These are phyloP conservation scores for Gautieria morchelliformis DNA, from an alignment of 768 basidiomycete species.

Conservation along the genomic window DNA sequence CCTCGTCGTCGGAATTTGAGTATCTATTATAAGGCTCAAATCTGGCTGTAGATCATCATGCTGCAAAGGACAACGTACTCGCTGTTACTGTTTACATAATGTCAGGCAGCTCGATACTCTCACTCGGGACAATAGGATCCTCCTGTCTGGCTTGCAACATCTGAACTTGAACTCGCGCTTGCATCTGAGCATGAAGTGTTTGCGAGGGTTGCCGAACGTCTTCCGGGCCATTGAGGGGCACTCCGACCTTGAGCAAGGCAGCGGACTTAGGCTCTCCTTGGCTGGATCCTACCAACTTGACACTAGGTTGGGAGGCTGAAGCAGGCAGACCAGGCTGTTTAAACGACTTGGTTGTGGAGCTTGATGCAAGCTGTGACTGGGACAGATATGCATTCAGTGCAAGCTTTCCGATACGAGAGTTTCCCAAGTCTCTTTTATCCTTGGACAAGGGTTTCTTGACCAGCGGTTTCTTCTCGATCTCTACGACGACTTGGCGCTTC, in stretches of 20 bases:
- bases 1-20: too few relatives aligned
- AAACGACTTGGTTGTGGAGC: slow-evolving; percentile 8
- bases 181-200: too few relatives aligned
- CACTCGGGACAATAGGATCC: too few relatives aligned
- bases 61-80: slow-evolving; percentile 34
- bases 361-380: slow-evolving; percentile 9
- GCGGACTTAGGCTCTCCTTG: not conserved
- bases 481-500: slow-evolving; percentile 55
- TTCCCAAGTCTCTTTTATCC: slow-evolving; percentile 30
- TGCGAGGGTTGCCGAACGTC: slow-evolving; percentile 36
- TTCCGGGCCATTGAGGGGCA: slow-evolving; percentile 40
- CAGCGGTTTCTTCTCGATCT: slow-evolving; percentile 47
- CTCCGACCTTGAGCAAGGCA: slow-evolving; percentile 27
- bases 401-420: slow-evolving; percentile 23
- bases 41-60: too few relatives aligned
- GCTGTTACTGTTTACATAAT: too few relatives aligned
- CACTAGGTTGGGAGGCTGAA: too few relatives aligned
- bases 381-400: slow-evolving; percentile 11
- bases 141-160: too few relatives aligned
- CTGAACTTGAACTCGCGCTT: too few relatives aligned
- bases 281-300: slow-evolving; percentile 6
- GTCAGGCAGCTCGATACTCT: slow-evolving; percentile 93
- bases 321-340: too few relatives aligned
- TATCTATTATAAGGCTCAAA: too few relatives aligned
- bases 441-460: slow-evolving; percentile 48